These are phyloP conservation scores for Alternaria gaisen DNA, from an alignment of 2,329 filamentous ascomycete genomes.

Conservation along the genomic window DNA sequence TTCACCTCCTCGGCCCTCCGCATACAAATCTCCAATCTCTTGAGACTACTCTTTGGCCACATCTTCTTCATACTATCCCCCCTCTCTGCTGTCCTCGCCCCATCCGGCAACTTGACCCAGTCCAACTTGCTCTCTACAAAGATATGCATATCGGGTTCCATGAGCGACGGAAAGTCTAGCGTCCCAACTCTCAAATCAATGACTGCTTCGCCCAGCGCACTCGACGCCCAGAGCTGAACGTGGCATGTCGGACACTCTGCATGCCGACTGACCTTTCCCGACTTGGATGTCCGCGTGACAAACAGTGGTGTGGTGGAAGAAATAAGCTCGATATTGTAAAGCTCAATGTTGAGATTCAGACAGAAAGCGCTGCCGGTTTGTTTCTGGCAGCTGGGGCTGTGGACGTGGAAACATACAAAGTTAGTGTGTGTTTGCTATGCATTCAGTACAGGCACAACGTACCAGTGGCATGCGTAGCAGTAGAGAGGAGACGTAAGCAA, in stretches of 20 bases:
- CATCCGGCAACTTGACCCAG: conserved; percentile 39
- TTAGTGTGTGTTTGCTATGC: too few relatives aligned
- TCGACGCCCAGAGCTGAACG: conserved; percentile 31
- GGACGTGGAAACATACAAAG: too few relatives aligned
- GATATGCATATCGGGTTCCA: conserved; percentile 44
- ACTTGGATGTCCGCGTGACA: neutral
- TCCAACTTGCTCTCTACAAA: conserved; percentile 42
- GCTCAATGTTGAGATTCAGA: conserved; percentile 35
- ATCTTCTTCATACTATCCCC: conserved; percentile 17
- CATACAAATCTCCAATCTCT: conserved; percentile 31
- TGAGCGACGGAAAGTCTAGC: conserved; percentile 37
- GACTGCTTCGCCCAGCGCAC: conserved; percentile 11
- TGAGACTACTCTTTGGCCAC: conserved; percentile 44
- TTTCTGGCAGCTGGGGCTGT: conserved; percentile 35
- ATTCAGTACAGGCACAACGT: too few relatives aligned
- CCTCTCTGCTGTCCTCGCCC: conserved; percentile 25
- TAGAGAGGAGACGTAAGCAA: conserved; percentile 41
- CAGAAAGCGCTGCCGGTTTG: conserved; percentile 36
- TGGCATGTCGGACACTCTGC: conserved; percentile 35
- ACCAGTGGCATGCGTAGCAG: conserved; percentile 45
- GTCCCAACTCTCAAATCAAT: conserved; percentile 35
- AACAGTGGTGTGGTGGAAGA: conserved; percentile 23
- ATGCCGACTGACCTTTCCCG: neutral
- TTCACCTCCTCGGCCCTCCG: conserved; percentile 12
- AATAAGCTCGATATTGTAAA: conserved; percentile 30